Conservation (phyloP, 176 grass and related monocot genomes). For the Areca catechu region DNA sequence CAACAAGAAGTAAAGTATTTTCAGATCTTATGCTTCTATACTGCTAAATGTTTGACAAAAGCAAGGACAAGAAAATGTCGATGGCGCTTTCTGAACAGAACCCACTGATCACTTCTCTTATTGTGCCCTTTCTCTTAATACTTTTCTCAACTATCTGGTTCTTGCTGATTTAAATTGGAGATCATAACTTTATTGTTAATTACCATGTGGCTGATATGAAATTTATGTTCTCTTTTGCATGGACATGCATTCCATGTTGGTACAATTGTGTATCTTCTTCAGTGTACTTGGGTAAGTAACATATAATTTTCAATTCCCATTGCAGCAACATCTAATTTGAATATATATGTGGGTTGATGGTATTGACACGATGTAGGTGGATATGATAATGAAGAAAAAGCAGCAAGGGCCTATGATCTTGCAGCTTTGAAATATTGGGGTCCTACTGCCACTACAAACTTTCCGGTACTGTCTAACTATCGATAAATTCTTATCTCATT, state of each 20-base stretch:
- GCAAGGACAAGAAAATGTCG: too few species aligned
- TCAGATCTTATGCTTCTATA: too few species aligned
- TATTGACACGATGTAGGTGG: conserved; percentile 42
- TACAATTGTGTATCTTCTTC: background rate
- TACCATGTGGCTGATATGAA: conserved; percentile 20
- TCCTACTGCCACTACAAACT: conserved; percentile 56
- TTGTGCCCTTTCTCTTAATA: background rate
- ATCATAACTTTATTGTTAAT: background rate
- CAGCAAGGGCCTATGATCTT: conserved; percentile 86
- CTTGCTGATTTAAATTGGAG: too few species aligned
- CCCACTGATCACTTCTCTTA: too few species aligned
- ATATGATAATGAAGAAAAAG: conserved; percentile 88
- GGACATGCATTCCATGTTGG: background rate
- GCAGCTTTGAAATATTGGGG: conserved; percentile 96
- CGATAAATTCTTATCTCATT: too few species aligned
- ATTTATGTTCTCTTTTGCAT: conserved; percentile 12
- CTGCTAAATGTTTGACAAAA: too few species aligned
- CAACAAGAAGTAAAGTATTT: too few species aligned
- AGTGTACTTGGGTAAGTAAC: conserved; percentile 14
- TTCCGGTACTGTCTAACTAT: conserved; percentile 26
- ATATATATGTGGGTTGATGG: background rate
- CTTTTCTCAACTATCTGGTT: background rate
- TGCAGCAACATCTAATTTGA: background rate
- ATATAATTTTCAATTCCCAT: background rate
- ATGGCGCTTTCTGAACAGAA: too few species aligned